phyloP scores from a whole-genome alignment of 345 rosid genomes.

The Moricandia moricandioides region DNA sequence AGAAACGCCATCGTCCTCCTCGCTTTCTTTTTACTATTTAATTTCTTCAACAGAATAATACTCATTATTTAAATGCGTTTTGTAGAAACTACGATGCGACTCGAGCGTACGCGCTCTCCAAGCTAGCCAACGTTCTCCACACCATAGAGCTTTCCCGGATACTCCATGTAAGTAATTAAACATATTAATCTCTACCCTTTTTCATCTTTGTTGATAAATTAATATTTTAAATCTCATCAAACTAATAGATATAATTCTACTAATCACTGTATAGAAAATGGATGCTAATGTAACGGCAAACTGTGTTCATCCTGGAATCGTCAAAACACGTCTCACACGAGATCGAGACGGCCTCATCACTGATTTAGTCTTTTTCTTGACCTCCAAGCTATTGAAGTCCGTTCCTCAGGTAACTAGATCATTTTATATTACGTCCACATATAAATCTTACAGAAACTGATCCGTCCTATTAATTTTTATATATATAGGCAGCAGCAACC shows the following conservation, averaged over 20 bases:
- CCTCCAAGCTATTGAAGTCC: slow-evolving; percentile 80
- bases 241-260: not conserved
- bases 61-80: not conserved
- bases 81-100: slow-evolving; percentile 74
- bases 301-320: slow-evolving; percentile 93
- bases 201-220: not conserved
- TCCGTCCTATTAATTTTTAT: not conserved
- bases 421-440: not conserved
- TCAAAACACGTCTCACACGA: slow-evolving; percentile 82
- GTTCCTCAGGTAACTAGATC: slow-evolving; percentile 63
- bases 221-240: not conserved
- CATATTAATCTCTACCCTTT: not conserved
- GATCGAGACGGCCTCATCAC: slow-evolving; percentile 84
- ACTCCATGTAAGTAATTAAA: slow-evolving; percentile 36
- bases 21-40: not conserved
- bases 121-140: slow-evolving; percentile 88
- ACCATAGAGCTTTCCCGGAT: slow-evolving; percentile 71
- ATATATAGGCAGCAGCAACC: slow-evolving; percentile 75
- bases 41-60: not conserved
- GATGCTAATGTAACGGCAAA: slow-evolving; percentile 82
- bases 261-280: slow-evolving; percentile 50
- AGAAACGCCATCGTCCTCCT: slow-evolving; percentile 32
- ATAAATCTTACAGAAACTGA: not conserved
- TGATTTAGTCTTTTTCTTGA: slow-evolving; percentile 72
- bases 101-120: slow-evolving; percentile 94